Percentiles rank a stretch among this genome's conserved stretches.
Evolutionary conservation across 2,329 filamentous ascomycete genomes (phyloP).

Genomic region (Epichloe glyceriae): DNA sequence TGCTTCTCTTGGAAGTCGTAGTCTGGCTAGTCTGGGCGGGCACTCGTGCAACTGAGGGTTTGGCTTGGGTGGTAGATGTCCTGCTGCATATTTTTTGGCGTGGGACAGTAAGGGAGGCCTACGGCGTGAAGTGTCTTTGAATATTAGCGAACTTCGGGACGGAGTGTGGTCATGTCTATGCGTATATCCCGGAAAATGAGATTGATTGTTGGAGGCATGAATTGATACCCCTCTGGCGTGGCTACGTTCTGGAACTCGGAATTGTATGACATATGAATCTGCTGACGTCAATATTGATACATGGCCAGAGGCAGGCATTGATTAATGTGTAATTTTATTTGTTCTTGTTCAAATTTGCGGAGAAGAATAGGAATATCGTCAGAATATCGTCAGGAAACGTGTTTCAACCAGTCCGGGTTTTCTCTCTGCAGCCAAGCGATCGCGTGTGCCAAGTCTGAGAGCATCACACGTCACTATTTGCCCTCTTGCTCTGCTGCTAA

Average conservation of each 20-base stretch:
- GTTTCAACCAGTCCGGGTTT: too few species aligned
- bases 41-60: conserved; percentile 10
- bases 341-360: too few species aligned
- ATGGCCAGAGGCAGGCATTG: too few species aligned
- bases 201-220: not conserved
- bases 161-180: not conserved
- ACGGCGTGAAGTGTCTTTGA: not conserved
- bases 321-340: too few species aligned
- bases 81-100: conserved; percentile 15
- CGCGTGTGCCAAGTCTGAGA: too few species aligned
- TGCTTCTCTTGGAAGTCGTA: conserved; percentile 16
- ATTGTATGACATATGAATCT: too few species aligned
- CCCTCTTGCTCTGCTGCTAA: too few species aligned
- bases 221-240: not conserved
- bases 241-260: not conserved
- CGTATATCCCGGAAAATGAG: not conserved
- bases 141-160: not conserved
- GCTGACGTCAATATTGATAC: too few species aligned
- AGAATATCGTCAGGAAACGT: too few species aligned
- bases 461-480: too few species aligned
- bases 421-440: too few species aligned
- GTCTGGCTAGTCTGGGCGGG: conserved; percentile 21
- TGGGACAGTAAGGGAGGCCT: conserved; percentile 1
- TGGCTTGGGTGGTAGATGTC: conserved; percentile 18
- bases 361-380: too few species aligned